Conservation (phyloP, 2,329 filamentous ascomycete genomes). For the Calcarisporium arbuscula region DNA sequence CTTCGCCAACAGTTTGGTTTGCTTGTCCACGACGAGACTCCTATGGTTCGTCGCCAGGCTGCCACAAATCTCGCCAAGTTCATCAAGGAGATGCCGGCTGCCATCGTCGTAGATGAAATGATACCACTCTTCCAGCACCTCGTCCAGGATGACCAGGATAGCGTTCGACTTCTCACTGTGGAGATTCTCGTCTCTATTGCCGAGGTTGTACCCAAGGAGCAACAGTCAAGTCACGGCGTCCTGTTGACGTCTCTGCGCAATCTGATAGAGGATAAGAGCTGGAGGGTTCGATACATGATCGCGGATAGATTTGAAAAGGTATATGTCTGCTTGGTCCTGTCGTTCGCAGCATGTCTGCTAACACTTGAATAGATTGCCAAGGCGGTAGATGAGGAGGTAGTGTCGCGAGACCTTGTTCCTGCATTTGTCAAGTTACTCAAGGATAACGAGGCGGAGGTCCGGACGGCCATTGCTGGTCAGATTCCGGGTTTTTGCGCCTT, state of each 20-base stretch:
- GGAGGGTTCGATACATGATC: slow-evolving; percentile 98
- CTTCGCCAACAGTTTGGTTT: slow-evolving; percentile 87
- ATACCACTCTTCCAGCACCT: slow-evolving; percentile 98
- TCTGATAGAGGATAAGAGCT: slow-evolving; percentile 98
- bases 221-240: slow-evolving; percentile 93
- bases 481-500: slow-evolving; percentile 94
- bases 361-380: slow-evolving; percentile 72
- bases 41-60: slow-evolving; percentile 95
- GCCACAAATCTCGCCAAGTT: slow-evolving; percentile 97
- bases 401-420: slow-evolving; percentile 87
- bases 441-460: slow-evolving; percentile 94
- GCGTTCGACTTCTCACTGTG: slow-evolving; percentile 89
- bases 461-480: slow-evolving; percentile 93
- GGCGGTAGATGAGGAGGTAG: slow-evolving; percentile 94
- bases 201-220: slow-evolving; percentile 95
- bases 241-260: slow-evolving; percentile 83
- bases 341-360: not conserved
- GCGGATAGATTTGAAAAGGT: slow-evolving; percentile 98
- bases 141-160: slow-evolving; percentile 94
- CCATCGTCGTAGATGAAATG: slow-evolving; percentile 95
- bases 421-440: slow-evolving; percentile 97
- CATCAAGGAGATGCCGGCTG: slow-evolving; percentile 89
- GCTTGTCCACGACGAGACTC: slow-evolving; percentile 95
- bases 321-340: slow-evolving; percentile 9
- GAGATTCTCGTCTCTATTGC: slow-evolving; percentile 95